Evolutionary conservation across 2,329 filamentous ascomycete genomes (phyloP).

Genomic region (Penicillium sp.): DNA sequence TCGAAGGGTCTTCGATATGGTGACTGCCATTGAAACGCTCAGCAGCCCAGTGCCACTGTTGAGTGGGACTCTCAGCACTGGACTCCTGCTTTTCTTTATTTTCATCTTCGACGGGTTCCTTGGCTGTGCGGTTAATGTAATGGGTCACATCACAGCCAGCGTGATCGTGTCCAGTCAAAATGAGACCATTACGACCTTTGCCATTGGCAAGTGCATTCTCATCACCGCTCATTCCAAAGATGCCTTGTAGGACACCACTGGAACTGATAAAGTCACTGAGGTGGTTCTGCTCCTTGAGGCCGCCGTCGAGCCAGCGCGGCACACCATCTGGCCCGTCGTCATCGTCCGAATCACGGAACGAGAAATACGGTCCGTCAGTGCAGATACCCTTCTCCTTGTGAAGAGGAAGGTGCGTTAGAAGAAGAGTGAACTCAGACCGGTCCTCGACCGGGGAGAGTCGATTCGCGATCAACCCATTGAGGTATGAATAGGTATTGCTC

Average conservation of each 20-base stretch:
- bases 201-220: constrained; percentile 61
- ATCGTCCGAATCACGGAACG: constrained; percentile 69
- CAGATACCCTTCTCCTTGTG: constrained; percentile 83
- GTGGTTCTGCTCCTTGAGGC: constrained; percentile 85
- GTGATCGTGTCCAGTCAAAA: constrained; percentile 94
- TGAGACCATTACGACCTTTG: constrained; percentile 70
- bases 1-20: constrained; percentile 36
- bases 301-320: constrained; percentile 41
- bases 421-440: constrained; percentile 70
- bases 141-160: constrained; percentile 91
- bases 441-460: constrained; percentile 63
- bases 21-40: constrained; percentile 27
- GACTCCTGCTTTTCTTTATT: constrained; percentile 15
- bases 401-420: constrained; percentile 90
- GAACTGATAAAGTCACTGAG: constrained; percentile 70
- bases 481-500: constrained; percentile 73
- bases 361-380: constrained; percentile 80
- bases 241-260: constrained; percentile 75
- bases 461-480: constrained; percentile 60
- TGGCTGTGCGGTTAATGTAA: constrained; percentile 63
- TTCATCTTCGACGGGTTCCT: constrained; percentile 3
- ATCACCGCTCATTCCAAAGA: constrained; percentile 76
- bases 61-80: not conserved
- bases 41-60: constrained; percentile 39
- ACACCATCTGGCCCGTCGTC: constrained; percentile 57